Conservation (phyloP, 768 basidiomycete species). For the Suillus placidus region DNA sequence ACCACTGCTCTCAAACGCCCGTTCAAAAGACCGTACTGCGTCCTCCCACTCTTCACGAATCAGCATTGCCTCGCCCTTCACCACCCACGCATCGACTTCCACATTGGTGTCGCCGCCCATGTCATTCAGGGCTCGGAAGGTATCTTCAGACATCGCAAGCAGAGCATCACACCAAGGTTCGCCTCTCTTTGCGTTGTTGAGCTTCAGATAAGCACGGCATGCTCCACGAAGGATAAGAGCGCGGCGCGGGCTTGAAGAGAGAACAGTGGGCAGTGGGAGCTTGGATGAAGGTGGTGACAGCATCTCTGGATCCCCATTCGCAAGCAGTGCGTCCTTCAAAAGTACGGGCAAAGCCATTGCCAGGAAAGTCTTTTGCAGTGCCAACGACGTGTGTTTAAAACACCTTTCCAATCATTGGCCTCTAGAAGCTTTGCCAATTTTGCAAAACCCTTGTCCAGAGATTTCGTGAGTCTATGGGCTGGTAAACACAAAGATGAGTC, state of each 20-base stretch:
- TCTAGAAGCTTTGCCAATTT: slow-evolving; percentile 66
- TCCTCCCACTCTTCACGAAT: slow-evolving; percentile 86
- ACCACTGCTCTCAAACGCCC: slow-evolving; percentile 84
- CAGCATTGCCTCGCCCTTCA: slow-evolving; percentile 69
- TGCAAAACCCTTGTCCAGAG: slow-evolving; percentile 72
- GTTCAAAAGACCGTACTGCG: slow-evolving; percentile 74
- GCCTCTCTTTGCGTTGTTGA: slow-evolving; percentile 54
- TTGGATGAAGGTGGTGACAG: slow-evolving; percentile 30
- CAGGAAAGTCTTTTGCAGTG: slow-evolving; percentile 38
- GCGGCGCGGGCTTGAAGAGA: slow-evolving; percentile 58
- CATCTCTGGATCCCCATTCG: slow-evolving; percentile 47
- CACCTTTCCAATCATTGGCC: slow-evolving; percentile 68
- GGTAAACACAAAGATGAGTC: slow-evolving; percentile 83
- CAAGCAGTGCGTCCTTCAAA: slow-evolving; percentile 69
- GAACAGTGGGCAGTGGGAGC: slow-evolving; percentile 51
- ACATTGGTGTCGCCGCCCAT: slow-evolving; percentile 51
- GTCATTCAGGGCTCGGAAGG: slow-evolving; percentile 30
- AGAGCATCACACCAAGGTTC: slow-evolving; percentile 75
- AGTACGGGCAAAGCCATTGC: slow-evolving; percentile 55
- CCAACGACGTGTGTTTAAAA: slow-evolving; percentile 63
- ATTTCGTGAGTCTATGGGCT: slow-evolving; percentile 76
- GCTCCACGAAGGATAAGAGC: slow-evolving; percentile 62
- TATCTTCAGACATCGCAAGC: slow-evolving; percentile 50
- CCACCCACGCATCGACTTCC: slow-evolving; percentile 79
- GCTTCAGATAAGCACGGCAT: slow-evolving; percentile 76